Evolutionary conservation across 495 filamentous ascomycete genomes (phyloP).

Genomic region (Acidomyces sp.): DNA sequence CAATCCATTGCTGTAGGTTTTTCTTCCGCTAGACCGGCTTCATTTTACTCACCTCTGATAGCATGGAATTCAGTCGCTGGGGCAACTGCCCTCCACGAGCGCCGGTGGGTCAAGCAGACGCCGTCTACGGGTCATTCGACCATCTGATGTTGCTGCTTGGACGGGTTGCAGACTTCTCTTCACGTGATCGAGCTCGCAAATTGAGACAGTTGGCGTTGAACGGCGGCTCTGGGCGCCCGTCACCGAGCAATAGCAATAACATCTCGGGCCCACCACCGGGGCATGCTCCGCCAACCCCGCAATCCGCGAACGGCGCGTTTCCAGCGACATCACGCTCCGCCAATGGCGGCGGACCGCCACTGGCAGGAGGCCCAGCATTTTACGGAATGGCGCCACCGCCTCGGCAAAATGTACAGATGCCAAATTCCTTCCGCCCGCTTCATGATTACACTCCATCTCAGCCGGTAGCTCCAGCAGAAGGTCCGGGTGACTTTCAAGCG

Average conservation of each 20-base stretch:
- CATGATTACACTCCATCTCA: slow-evolving; percentile 5
- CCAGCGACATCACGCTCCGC: not conserved
- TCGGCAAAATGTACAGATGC: slow-evolving; percentile 36
- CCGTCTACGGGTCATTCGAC: slow-evolving; percentile 76
- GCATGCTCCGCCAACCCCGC: slow-evolving; percentile 8
- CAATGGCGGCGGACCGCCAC: slow-evolving; percentile 6
- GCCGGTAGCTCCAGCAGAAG: slow-evolving; percentile 6
- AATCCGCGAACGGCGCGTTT: not conserved
- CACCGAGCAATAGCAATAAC: slow-evolving; percentile 35
- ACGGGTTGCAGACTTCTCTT: slow-evolving; percentile 68
- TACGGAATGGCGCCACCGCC: slow-evolving; percentile 50
- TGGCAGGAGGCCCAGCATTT: slow-evolving; percentile 29
- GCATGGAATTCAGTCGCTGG: slow-evolving; percentile 69
- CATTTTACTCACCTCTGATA: slow-evolving; percentile 26
- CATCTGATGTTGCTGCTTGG: slow-evolving; percentile 73
- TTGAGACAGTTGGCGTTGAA: slow-evolving; percentile 42
- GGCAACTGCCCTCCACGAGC: slow-evolving; percentile 74
- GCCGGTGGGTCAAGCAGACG: slow-evolving; percentile 61
- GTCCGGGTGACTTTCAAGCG: slow-evolving; percentile 4
- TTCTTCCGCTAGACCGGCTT: not conserved
- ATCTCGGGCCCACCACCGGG: slow-evolving; percentile 15
- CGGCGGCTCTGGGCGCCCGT: slow-evolving; percentile 46
- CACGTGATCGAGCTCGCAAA: slow-evolving; percentile 67
- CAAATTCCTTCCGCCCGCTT: slow-evolving; percentile 31
- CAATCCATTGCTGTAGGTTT: slow-evolving; percentile 64